phyloP scores from a whole-genome alignment of 2,329 filamentous ascomycete genomes.

The Exophiala phaeomuriformis region DNA sequence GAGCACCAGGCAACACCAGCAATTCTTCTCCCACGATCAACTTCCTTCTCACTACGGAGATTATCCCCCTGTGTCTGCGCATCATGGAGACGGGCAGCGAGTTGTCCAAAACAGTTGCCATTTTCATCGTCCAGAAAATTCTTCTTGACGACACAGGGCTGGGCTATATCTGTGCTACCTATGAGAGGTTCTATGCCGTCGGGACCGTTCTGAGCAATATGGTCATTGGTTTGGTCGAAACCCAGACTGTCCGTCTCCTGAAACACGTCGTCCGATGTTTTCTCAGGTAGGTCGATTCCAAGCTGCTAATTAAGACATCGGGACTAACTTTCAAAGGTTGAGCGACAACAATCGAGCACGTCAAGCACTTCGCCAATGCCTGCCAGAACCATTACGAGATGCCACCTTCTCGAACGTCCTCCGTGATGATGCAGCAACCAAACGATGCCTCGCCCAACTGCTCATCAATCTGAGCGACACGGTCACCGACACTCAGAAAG shows the following conservation, averaged over 20 bases:
- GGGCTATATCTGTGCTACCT: slow-evolving; percentile 97
- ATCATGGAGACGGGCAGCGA: slow-evolving; percentile 99
- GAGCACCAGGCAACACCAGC: slow-evolving; percentile 13
- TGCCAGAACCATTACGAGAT: slow-evolving; percentile 96
- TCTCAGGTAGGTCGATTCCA: slow-evolving; percentile 60
- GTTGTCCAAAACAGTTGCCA: slow-evolving; percentile 96
- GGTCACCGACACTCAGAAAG: slow-evolving; percentile 48
- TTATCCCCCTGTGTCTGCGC: slow-evolving; percentile 90
- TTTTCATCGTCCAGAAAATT: slow-evolving; percentile 99
- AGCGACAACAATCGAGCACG: slow-evolving; percentile 94
- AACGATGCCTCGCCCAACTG: slow-evolving; percentile 93
- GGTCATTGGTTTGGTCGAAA: slow-evolving; percentile 95
- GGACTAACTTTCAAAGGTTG: slow-evolving; percentile 48
- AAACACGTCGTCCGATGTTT: slow-evolving; percentile 99
- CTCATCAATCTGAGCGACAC: slow-evolving; percentile 94
- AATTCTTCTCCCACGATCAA: slow-evolving; percentile 92
- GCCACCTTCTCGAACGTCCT: slow-evolving; percentile 95
- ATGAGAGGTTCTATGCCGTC: slow-evolving; percentile 96
- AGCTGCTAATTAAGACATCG: no score
- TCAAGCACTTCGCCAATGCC: slow-evolving; percentile 88
- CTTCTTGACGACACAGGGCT: slow-evolving; percentile 91
- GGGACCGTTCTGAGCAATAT: slow-evolving; percentile 97
- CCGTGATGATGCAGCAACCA: slow-evolving; percentile 92
- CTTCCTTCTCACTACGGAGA: slow-evolving; percentile 95
- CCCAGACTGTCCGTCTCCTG: slow-evolving; percentile 87